These are phyloP conservation scores for Persicaria tinctoria DNA, from an alignment of 148 eudicot species.

Conservation along the genomic window DNA sequence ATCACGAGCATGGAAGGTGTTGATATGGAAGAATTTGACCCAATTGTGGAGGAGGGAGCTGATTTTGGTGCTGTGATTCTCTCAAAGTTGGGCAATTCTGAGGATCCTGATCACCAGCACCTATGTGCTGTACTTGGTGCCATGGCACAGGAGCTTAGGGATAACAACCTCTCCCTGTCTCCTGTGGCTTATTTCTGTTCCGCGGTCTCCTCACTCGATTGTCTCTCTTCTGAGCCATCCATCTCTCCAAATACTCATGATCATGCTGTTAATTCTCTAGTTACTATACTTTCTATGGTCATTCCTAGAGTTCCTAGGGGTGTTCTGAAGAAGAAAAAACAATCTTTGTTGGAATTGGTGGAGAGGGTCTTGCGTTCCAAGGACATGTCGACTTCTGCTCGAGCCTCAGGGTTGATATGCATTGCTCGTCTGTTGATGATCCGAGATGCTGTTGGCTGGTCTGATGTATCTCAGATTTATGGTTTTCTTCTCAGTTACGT, in stretches of 20 bases:
- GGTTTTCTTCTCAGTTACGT: slow-evolving; percentile 37
- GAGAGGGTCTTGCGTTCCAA: slow-evolving; percentile 23
- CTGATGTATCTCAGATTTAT: slow-evolving; percentile 33
- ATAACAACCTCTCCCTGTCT: slow-evolving; percentile 40
- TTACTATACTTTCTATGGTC: slow-evolving; percentile 39
- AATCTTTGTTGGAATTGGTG: slow-evolving; percentile 32
- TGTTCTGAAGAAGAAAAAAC: slow-evolving; percentile 35
- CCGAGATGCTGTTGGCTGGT: slow-evolving; percentile 38
- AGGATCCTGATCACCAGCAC: slow-evolving; percentile 50
- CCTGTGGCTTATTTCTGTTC: slow-evolving; percentile 72
- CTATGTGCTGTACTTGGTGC: slow-evolving; percentile 63
- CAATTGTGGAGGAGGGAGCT: not conserved
- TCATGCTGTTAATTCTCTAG: slow-evolving; percentile 40
- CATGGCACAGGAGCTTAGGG: slow-evolving; percentile 64
- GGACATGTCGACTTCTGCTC: slow-evolving; percentile 22
- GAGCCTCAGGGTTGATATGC: slow-evolving; percentile 41
- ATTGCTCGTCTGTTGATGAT: slow-evolving; percentile 31
- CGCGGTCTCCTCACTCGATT: slow-evolving; percentile 52
- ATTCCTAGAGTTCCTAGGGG: slow-evolving; percentile 28
- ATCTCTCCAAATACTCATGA: slow-evolving; percentile 20
- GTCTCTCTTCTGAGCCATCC: slow-evolving; percentile 22
- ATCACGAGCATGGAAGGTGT: slow-evolving; percentile 26
- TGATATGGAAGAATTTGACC: slow-evolving; percentile 22
- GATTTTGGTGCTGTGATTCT: slow-evolving; percentile 51
- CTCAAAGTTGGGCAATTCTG: slow-evolving; percentile 31